Conservation (phyloP, 176 grass and related monocot species). For the Ensete ventricosum region DNA sequence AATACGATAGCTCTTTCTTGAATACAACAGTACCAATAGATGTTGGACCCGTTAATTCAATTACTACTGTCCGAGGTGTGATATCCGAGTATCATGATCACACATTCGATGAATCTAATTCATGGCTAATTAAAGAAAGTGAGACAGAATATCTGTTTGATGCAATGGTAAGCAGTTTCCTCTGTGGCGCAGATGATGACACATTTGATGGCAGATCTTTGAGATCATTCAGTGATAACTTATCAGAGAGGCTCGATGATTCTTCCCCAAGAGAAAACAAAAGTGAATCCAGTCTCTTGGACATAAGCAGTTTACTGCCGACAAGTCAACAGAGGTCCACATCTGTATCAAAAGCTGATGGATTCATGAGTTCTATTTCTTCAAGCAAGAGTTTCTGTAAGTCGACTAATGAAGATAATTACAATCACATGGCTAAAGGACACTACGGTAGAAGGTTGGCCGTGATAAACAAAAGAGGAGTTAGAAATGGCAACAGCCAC, state of each 20-base stretch:
- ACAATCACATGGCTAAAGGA: slow-evolving; percentile 11
- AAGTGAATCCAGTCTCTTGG: slow-evolving; percentile 6
- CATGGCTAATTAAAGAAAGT: slow-evolving; percentile 16
- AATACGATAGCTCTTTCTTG: slow-evolving; percentile 25
- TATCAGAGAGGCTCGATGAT: slow-evolving; percentile 15
- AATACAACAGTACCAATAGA: slow-evolving; percentile 10
- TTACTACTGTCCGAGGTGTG: background rate
- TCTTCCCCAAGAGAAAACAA: slow-evolving; percentile 23
- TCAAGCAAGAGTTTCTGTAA: slow-evolving; percentile 12
- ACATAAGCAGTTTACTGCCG: slow-evolving; percentile 16
- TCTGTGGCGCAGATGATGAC: slow-evolving; percentile 13
- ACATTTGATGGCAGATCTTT: background rate
- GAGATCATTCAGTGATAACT: slow-evolving; percentile 12
- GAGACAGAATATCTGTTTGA: slow-evolving; percentile 23
- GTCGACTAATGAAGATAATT: slow-evolving; percentile 24
- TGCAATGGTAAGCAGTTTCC: slow-evolving; percentile 22
- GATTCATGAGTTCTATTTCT: slow-evolving; percentile 18
- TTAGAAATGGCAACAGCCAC: slow-evolving; percentile 27
- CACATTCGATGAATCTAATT: slow-evolving; percentile 19
- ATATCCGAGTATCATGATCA: slow-evolving; percentile 1
- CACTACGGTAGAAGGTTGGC: slow-evolving; percentile 17
- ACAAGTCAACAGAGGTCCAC: slow-evolving; percentile 21
- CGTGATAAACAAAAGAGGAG: slow-evolving; percentile 25
- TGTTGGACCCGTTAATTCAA: background rate
- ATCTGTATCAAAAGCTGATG: slow-evolving; percentile 25